These are phyloP conservation scores for Pleurotus eryngii DNA, from an alignment of 768 basidiomycete species.

Conservation along the genomic window DNA sequence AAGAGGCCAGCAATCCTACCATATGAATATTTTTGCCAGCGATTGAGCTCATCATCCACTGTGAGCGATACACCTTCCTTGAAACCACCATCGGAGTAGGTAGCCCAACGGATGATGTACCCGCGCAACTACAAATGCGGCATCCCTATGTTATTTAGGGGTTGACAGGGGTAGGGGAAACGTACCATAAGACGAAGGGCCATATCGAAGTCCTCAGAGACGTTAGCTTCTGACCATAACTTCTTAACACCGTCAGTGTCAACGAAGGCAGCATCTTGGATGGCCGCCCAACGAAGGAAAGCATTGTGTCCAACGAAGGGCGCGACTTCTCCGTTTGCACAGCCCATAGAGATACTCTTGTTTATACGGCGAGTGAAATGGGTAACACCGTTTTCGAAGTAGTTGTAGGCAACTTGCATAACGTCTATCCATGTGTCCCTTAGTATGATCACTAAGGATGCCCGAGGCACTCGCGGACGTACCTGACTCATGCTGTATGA, in stretches of 20 bases:
- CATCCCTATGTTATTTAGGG: not conserved
- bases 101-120: conserved; percentile 82
- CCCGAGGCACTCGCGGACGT: conserved; percentile 12
- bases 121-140: conserved; percentile 43
- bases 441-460: not conserved
- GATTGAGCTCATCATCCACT: conserved; percentile 84
- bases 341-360: conserved; percentile 74
- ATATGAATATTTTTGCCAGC: conserved; percentile 90
- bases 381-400: conserved; percentile 88
- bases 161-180: not conserved
- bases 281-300: conserved; percentile 84
- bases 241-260: conserved; percentile 68
- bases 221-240: conserved; percentile 82
- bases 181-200: conserved; percentile 57
- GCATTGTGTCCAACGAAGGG: conserved; percentile 89
- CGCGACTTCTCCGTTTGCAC: conserved; percentile 78
- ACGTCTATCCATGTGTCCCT: conserved; percentile 46
- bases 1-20: conserved; percentile 34
- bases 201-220: conserved; percentile 85
- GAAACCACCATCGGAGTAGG: conserved; percentile 81
- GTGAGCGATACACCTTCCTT: conserved; percentile 91
- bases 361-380: conserved; percentile 89
- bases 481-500: conserved; percentile 90
- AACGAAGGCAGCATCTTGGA: conserved; percentile 80
- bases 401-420: conserved; percentile 87